Conservation (phyloP, 352 stramenopile genomes). For the Saprolegnia parasitica region DNA sequence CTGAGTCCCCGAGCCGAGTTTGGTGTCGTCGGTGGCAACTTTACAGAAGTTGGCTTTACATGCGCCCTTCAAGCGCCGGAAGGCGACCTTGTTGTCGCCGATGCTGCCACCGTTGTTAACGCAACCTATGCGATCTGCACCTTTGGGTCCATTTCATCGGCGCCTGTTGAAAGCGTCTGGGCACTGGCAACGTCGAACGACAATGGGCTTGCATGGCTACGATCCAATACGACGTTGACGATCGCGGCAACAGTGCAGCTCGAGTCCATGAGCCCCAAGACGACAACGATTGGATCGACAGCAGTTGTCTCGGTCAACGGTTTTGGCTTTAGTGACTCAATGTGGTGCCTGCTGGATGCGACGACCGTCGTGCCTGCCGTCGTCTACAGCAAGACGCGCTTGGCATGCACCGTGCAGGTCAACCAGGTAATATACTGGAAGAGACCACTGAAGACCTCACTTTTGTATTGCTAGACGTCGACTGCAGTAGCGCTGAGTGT, state of each 20-base stretch:
- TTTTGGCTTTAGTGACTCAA: not conserved
- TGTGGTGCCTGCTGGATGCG: constrained; percentile 4
- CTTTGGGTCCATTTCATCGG: not conserved
- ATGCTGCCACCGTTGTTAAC: not conserved
- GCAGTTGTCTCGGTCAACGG: constrained; percentile 6
- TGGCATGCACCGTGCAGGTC: not conserved
- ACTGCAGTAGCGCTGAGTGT: constrained; percentile 30
- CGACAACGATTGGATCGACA: not conserved
- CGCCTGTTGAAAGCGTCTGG: not conserved
- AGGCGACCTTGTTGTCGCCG: not conserved
- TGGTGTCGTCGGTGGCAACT: constrained; percentile 2
- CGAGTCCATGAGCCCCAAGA: not conserved
- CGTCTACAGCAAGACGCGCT: not conserved
- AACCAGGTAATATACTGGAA: constrained; percentile 33
- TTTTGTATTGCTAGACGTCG: not conserved
- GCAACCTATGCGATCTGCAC: constrained; percentile 11
- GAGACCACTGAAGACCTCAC: too few relatives aligned
- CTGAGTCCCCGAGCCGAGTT: constrained; percentile 1
- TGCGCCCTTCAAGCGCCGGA: constrained; percentile 3
- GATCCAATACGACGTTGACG: not conserved
- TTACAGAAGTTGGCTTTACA: not conserved
- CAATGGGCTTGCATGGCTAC: not conserved
- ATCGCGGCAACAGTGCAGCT: not conserved
- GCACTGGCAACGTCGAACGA: not conserved
- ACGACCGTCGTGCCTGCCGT: not conserved